Conservation (phyloP, 192 early-diverging fungal genomes). For the Coemansia sp. region DNA sequence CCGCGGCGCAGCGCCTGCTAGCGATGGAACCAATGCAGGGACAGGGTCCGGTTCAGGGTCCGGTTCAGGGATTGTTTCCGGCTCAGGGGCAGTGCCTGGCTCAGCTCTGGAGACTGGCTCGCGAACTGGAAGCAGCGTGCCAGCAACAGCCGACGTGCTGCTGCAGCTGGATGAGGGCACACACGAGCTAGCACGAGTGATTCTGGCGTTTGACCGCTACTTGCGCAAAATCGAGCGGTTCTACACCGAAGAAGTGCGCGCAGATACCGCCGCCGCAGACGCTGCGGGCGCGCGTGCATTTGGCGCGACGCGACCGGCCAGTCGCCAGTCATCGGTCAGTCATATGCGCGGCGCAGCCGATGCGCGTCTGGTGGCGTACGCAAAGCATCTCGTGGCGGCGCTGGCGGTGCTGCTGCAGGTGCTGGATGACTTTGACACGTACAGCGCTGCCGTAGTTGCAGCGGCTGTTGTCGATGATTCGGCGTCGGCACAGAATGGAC, state of each 20-base stretch:
- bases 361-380: conserved; percentile 47
- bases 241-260: conserved; percentile 25
- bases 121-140: not conserved
- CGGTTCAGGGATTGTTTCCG: not conserved
- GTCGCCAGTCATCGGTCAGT: conserved; percentile 9
- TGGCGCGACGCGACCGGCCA: not conserved
- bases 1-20: not conserved
- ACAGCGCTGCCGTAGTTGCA: conserved; percentile 31
- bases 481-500: conserved; percentile 27
- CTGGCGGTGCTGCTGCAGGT: conserved; percentile 53
- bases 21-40: not conserved
- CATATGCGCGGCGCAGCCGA: conserved; percentile 38
- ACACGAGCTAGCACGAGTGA: conserved; percentile 51
- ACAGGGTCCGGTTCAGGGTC: not conserved
- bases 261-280: conserved; percentile 5
- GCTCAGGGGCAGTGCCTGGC: not conserved
- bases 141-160: conserved; percentile 41
- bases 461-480: conserved; percentile 34
- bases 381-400: conserved; percentile 47
- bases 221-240: conserved; percentile 52
- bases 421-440: conserved; percentile 52
- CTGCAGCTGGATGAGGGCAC: conserved; percentile 53
- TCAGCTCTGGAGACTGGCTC: not conserved
- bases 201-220: conserved; percentile 51
- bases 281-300: not conserved